These are phyloP conservation scores for Hyaloscypha bicolor DNA, from an alignment of 495 filamentous ascomycete species.

Conservation along the genomic window DNA sequence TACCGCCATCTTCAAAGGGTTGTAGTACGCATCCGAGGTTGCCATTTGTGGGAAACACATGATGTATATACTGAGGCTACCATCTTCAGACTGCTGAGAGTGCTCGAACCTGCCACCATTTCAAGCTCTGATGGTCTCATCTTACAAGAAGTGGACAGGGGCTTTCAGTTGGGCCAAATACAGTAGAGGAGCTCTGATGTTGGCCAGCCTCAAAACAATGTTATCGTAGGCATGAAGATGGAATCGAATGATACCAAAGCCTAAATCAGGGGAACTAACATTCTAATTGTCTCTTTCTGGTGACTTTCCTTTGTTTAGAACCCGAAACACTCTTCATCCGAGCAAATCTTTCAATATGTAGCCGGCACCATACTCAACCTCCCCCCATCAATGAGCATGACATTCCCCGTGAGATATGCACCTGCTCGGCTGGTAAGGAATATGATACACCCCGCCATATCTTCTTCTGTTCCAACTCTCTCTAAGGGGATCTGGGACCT, in stretches of 20 bases:
- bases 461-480: conserved; percentile 55
- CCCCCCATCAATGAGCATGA: conserved; percentile 62
- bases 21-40: too few relatives aligned
- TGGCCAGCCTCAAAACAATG: too few relatives aligned
- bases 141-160: too few relatives aligned
- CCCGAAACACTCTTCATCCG: neutral
- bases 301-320: neutral
- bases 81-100: too few relatives aligned
- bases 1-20: too few relatives aligned
- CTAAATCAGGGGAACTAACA: neutral
- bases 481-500: conserved; percentile 52
- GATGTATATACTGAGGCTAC: too few relatives aligned
- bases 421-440: conserved; percentile 65
- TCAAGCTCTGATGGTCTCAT: too few relatives aligned
- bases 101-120: too few relatives aligned
- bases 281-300: neutral
- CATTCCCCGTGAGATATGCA: conserved; percentile 57
- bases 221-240: too few relatives aligned
- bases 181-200: too few relatives aligned
- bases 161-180: too few relatives aligned
- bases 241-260: neutral
- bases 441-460: conserved; percentile 65
- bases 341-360: conserved; percentile 18
- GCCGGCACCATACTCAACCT: conserved; percentile 39
- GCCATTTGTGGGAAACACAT: too few relatives aligned